phyloP scores from a whole-genome alignment of 495 filamentous ascomycete genomes.

The Jackrogersella minutella region DNA sequence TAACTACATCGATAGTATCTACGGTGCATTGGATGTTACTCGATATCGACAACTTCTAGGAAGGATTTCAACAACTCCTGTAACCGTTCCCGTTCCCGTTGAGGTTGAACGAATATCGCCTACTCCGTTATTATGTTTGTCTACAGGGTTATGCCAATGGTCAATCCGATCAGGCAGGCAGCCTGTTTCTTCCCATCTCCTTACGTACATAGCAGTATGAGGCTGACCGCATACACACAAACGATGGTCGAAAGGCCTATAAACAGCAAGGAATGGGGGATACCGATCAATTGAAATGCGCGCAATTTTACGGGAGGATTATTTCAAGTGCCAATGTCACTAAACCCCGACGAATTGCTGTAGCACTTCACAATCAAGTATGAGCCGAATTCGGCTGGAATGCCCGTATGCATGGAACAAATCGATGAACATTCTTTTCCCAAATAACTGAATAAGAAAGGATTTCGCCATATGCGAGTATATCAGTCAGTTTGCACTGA shows the following conservation, averaged over 20 bases:
- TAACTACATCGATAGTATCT: constrained; percentile 2
- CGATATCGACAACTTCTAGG: constrained; percentile 1
- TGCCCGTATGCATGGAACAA: constrained; percentile 36
- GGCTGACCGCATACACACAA: constrained; percentile 30
- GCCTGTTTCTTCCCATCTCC: constrained; percentile 4
- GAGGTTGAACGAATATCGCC: constrained; percentile 33
- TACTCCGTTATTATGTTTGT: constrained; percentile 29
- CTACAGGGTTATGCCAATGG: constrained; percentile 19
- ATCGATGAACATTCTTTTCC: constrained; percentile 34
- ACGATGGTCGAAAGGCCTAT: neutral
- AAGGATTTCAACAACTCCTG: constrained; percentile 20
- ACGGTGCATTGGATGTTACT: neutral
- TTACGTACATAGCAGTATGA: constrained; percentile 24
- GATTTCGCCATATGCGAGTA: constrained; percentile 7
- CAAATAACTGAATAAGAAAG: constrained; percentile 7
- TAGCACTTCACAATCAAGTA: constrained; percentile 19
- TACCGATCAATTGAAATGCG: constrained; percentile 29
- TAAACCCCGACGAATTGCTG: constrained; percentile 27
- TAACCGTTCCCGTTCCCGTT: constrained; percentile 11
- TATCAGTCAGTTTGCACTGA: constrained; percentile 27
- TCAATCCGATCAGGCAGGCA: constrained; percentile 12
- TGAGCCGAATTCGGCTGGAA: constrained; percentile 26
- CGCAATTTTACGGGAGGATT: constrained; percentile 33
- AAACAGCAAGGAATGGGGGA: constrained; percentile 9
- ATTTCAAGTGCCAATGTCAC: constrained; percentile 33